Evolutionary conservation across 306 rosid genomes (phyloP).

Genomic region (Begonia masoniana): DNA sequence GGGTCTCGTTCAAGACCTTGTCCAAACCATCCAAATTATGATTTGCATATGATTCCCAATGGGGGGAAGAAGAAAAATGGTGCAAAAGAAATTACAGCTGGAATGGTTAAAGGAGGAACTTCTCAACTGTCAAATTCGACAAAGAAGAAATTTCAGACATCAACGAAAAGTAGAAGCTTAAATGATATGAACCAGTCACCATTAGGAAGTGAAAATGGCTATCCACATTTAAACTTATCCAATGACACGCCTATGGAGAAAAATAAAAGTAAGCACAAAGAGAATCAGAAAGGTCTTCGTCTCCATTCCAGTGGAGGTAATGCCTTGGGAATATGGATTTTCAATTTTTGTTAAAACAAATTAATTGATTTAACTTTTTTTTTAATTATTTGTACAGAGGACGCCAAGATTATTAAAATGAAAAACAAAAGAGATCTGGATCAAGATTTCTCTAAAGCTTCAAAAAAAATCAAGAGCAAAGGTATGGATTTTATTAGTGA

Average conservation of each 20-base stretch:
- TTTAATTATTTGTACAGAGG: slow-evolving; percentile 43
- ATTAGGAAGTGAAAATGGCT: slow-evolving; percentile 35
- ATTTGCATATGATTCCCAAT: slow-evolving; percentile 19
- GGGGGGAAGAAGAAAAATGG: slow-evolving; percentile 37
- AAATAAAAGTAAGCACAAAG: slow-evolving; percentile 35
- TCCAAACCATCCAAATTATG: slow-evolving; percentile 17
- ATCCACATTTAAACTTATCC: slow-evolving; percentile 28
- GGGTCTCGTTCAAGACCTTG: slow-evolving; percentile 19
- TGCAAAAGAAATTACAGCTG: slow-evolving; percentile 23
- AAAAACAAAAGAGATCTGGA: slow-evolving; percentile 57
- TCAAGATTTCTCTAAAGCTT: slow-evolving; percentile 55
- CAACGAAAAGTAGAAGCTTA: slow-evolving; percentile 26
- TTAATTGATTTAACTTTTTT: slow-evolving; percentile 12
- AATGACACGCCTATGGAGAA: slow-evolving; percentile 30
- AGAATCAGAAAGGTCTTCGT: slow-evolving; percentile 36
- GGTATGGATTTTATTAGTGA: slow-evolving; percentile 35
- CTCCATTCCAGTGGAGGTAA: slow-evolving; percentile 55
- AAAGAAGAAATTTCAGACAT: slow-evolving; percentile 24
- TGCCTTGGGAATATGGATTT: not conserved
- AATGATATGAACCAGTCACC: slow-evolving; percentile 42
- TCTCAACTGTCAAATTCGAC: slow-evolving; percentile 16
- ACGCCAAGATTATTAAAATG: slow-evolving; percentile 36
- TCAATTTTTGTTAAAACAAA: slow-evolving; percentile 10
- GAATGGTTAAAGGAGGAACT: slow-evolving; percentile 11
- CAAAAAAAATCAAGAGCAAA: slow-evolving; percentile 55